These are phyloP conservation scores for Mortierella sp. DNA, from an alignment of 371 early-diverging fungal species.

Conservation along the genomic window DNA sequence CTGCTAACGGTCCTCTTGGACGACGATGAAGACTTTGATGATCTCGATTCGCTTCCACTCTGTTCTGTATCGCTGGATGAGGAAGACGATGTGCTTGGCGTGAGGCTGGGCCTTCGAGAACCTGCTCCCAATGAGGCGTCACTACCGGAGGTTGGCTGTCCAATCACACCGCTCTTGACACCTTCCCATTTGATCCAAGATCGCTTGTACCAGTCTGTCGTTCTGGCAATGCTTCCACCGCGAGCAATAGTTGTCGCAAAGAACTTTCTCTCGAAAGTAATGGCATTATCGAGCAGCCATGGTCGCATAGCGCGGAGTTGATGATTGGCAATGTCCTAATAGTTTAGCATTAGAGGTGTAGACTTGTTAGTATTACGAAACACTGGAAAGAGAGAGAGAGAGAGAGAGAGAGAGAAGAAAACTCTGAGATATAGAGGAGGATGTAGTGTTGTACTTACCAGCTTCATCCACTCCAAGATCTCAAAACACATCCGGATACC, in stretches of 20 bases:
- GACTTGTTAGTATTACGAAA: too few relatives aligned
- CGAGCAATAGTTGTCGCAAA: constrained; percentile 65
- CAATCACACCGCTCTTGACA: constrained; percentile 37
- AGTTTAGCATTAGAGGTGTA: too few relatives aligned
- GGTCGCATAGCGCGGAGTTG: constrained; percentile 68
- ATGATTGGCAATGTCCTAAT: constrained; percentile 77
- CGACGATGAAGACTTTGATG: constrained; percentile 7
- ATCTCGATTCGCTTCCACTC: constrained; percentile 10
- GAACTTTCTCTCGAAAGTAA: constrained; percentile 70
- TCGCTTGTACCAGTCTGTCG: constrained; percentile 53
- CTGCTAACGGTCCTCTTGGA: too few relatives aligned
- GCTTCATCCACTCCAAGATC: constrained; percentile 77
- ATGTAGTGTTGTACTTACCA: too few relatives aligned
- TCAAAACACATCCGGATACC: constrained; percentile 71
- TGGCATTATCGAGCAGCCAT: constrained; percentile 59
- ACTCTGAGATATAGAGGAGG: too few relatives aligned
- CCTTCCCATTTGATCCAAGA: constrained; percentile 54
- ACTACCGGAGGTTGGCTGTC: neutral
- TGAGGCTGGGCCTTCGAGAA: constrained; percentile 11
- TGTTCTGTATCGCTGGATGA: constrained; percentile 5
- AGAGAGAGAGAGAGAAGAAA: neutral
- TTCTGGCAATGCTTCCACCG: constrained; percentile 47
- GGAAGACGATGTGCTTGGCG: neutral
- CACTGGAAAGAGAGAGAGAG: too few relatives aligned
- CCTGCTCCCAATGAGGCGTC: neutral